phyloP scores from a whole-genome alignment of 2,329 filamentous ascomycete genomes.

The Ceratocystis albifundus region DNA sequence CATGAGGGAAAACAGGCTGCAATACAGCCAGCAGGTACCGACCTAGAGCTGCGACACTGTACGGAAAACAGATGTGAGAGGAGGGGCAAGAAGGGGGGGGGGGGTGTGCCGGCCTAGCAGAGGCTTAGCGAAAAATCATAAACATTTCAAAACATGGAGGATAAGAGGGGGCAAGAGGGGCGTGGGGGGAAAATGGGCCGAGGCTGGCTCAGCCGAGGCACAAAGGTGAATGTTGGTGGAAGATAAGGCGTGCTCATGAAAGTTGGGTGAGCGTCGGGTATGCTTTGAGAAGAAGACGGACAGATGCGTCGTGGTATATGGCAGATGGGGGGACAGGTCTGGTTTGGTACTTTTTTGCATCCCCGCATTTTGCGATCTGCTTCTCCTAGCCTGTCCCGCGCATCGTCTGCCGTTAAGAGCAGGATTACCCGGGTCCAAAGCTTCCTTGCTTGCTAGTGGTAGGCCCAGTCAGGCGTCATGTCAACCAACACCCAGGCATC shows the following conservation, averaged over 20 bases:
- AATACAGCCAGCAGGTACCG: not conserved
- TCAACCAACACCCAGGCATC: constrained; percentile 1
- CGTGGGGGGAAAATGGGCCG: constrained; percentile 1
- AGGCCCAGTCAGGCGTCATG: not conserved
- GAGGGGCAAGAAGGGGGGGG: too few relatives aligned
- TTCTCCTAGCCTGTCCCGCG: not conserved
- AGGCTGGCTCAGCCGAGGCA: constrained; percentile 1
- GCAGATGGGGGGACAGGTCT: not conserved
- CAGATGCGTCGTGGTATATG: not conserved
- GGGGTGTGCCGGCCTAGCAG: not conserved
- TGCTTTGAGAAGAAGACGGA: not conserved
- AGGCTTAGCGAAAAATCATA: not conserved
- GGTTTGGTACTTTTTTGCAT: too few relatives aligned
- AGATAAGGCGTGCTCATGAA: not conserved
- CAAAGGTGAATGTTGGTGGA: not conserved
- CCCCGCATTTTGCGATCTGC: not conserved
- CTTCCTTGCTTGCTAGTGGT: not conserved
- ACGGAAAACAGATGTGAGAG: not conserved
- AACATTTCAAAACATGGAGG: constrained; percentile 11
- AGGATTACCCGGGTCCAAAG: not conserved
- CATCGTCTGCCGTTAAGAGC: not conserved
- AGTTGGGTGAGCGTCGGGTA: not conserved
- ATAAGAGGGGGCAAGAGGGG: not conserved
- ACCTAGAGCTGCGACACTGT: not conserved
- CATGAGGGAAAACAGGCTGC: not conserved